Conservation (phyloP, 768 basidiomycete genomes). For the Termitomyces sp. region DNA sequence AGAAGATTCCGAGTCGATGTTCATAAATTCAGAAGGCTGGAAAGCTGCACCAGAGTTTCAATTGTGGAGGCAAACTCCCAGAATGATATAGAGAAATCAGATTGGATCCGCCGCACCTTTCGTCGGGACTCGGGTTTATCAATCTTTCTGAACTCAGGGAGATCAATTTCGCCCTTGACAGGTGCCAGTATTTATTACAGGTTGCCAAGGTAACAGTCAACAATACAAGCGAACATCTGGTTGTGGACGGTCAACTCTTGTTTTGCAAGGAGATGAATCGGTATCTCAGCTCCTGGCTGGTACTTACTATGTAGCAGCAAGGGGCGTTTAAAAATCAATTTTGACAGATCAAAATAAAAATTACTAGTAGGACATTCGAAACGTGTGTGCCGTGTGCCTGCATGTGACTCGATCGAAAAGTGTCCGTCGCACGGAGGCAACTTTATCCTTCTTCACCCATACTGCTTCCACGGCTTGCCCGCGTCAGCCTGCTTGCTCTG, state of each 20-base stretch:
- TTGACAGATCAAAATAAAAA: neutral
- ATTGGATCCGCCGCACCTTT: neutral
- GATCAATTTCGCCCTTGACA: neutral
- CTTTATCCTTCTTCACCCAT: neutral
- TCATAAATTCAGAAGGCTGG: too few relatives aligned
- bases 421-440: neutral
- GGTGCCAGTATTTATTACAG: neutral
- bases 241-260: neutral
- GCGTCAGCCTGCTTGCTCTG: neutral
- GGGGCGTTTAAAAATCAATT: neutral
- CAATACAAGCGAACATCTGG: too few relatives aligned
- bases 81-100: neutral
- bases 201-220: conserved; percentile 2
- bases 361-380: neutral
- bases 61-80: neutral
- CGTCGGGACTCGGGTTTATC: neutral
- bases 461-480: neutral
- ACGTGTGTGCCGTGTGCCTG: conserved; percentile 3
- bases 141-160: neutral
- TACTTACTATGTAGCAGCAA: too few relatives aligned
- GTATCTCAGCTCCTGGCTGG: too few relatives aligned
- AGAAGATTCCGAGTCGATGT: neutral
- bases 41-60: neutral
- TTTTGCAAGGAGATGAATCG: neutral
- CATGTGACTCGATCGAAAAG: conserved; percentile 3